phyloP scores from a whole-genome alignment of 345 rosid species.

The Salix viminalis region DNA sequence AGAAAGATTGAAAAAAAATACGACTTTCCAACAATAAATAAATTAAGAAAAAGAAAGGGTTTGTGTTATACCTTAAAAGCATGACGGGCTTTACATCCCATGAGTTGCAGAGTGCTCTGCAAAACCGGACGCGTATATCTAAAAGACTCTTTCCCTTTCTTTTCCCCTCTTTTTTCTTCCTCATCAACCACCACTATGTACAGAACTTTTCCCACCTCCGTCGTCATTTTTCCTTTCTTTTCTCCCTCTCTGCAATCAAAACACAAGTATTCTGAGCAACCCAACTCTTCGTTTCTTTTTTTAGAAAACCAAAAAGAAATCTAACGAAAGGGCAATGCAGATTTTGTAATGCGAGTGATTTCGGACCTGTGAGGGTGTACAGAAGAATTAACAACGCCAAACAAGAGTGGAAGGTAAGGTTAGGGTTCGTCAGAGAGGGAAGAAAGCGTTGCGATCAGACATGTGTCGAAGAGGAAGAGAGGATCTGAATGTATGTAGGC shows the following conservation, averaged over 20 bases:
- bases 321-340: slow-evolving; percentile 12
- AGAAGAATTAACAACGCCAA: not conserved
- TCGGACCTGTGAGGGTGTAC: not conserved
- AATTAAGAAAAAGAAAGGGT: not conserved
- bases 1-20: not conserved
- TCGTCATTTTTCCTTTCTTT: slow-evolving; percentile 23
- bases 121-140: slow-evolving; percentile 84
- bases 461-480: slow-evolving; percentile 4
- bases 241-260: slow-evolving; percentile 16
- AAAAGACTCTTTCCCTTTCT: slow-evolving; percentile 53
- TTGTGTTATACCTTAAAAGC: slow-evolving; percentile 77
- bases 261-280: not conserved
- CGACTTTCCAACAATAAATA: not conserved
- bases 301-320: not conserved
- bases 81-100: slow-evolving; percentile 97
- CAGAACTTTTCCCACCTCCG: slow-evolving; percentile 57
- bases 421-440: slow-evolving; percentile 1
- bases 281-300: not conserved
- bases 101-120: slow-evolving; percentile 90
- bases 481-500: not conserved
- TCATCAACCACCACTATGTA: slow-evolving; percentile 82
- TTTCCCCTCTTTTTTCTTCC: slow-evolving; percentile 28
- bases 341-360: not conserved
- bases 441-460: slow-evolving; percentile 13
- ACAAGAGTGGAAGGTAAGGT: not conserved